Percentiles rank a stretch among this genome's conserved stretches.
These are phyloP conservation scores for Suillus occidentalis DNA, from an alignment of 768 basidiomycete genomes.

Conservation along the genomic window DNA sequence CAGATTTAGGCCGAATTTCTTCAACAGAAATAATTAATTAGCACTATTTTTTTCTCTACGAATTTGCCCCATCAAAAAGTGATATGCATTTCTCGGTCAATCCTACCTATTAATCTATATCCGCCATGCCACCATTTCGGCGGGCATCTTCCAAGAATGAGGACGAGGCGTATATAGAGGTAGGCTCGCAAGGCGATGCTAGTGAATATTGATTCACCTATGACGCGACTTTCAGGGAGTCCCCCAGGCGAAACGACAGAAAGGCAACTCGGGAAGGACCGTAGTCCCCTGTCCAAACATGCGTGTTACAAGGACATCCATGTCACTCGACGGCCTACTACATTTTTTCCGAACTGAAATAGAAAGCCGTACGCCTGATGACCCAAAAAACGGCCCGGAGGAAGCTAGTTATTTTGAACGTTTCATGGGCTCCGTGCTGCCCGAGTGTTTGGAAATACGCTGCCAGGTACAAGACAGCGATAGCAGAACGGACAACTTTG, in stretches of 20 bases:
- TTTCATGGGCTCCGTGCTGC: slow-evolving; percentile 31
- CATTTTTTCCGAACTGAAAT: slow-evolving; percentile 19
- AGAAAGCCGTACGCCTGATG: background rate
- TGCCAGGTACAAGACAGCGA: slow-evolving; percentile 10
- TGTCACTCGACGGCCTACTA: slow-evolving; percentile 19
- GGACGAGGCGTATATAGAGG: slow-evolving; percentile 22
- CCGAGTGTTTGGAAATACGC: slow-evolving; percentile 34
- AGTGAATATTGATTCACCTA: background rate
- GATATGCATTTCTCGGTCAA: background rate
- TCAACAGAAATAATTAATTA: background rate
- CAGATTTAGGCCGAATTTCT: background rate
- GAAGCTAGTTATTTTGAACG: slow-evolving; percentile 31
- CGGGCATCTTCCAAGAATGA: slow-evolving; percentile 22
- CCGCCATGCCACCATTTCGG: slow-evolving; percentile 3
- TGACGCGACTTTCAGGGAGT: background rate
- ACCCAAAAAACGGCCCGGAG: background rate
- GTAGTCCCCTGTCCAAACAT: slow-evolving; percentile 2
- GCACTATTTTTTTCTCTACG: background rate
- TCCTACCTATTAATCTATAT: background rate
- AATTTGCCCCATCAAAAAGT: background rate
- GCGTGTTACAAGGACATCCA: slow-evolving; percentile 19
- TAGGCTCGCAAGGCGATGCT: background rate
- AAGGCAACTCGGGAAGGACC: slow-evolving; percentile 21
- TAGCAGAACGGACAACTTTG: background rate
- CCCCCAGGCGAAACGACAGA: slow-evolving; percentile 27